These are phyloP conservation scores for Heliocybe sulcata DNA, from an alignment of 1,284 basidiomycete species.

Conservation along the genomic window DNA sequence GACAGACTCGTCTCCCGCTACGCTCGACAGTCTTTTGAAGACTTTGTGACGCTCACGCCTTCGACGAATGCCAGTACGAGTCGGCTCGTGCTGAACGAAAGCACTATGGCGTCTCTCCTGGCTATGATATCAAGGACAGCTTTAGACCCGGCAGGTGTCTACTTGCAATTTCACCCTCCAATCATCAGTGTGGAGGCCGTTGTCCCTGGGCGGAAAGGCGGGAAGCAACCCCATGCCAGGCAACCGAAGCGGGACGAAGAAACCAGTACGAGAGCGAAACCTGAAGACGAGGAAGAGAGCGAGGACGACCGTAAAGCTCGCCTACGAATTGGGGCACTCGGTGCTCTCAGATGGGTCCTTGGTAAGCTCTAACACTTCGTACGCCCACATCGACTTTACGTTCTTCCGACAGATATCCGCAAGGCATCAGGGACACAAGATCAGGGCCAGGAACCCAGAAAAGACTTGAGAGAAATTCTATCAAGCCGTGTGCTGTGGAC, in stretches of 20 bases:
- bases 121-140: slow-evolving; percentile 48
- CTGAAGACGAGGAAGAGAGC: slow-evolving; percentile 56
- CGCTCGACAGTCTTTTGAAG: slow-evolving; percentile 50
- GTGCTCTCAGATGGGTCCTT: slow-evolving; percentile 59
- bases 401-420: slow-evolving; percentile 8
- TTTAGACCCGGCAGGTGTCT: slow-evolving; percentile 62
- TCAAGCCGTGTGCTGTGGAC: slow-evolving; percentile 55
- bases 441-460: slow-evolving; percentile 17
- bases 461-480: slow-evolving; percentile 30
- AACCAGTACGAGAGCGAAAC: slow-evolving; percentile 24
- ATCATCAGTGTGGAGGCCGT: slow-evolving; percentile 29
- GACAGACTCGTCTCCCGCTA: slow-evolving; percentile 55
- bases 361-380: too few species aligned
- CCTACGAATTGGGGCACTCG: slow-evolving; percentile 66
- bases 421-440: slow-evolving; percentile 8
- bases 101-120: slow-evolving; percentile 27
- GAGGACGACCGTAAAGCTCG: slow-evolving; percentile 65
- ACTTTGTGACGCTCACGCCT: slow-evolving; percentile 24
- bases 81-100: slow-evolving; percentile 30
- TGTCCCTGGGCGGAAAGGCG: slow-evolving; percentile 24
- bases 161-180: slow-evolving; percentile 63
- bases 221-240: slow-evolving; percentile 19
- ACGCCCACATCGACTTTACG: too few species aligned
- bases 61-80: not conserved
- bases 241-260: slow-evolving; percentile 22